Evolutionary conservation across 208 protist genomes (phyloP), one percentile per base, ranked within the genome.

Genomic region (Kentomonas sorsogonicus): DNA sequence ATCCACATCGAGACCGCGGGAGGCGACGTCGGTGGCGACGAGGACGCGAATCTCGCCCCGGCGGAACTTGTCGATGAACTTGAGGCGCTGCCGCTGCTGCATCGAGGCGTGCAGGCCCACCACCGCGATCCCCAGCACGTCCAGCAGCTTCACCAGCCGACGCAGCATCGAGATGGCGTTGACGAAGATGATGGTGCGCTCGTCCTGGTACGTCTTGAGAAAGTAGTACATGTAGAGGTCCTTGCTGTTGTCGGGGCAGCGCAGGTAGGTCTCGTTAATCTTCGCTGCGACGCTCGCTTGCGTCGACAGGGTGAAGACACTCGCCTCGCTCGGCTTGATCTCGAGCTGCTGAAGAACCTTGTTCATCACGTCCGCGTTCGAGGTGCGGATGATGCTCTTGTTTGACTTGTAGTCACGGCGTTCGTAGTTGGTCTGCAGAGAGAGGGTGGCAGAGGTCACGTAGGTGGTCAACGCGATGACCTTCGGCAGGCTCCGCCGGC

Each of bases 71-170:
- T 98, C 98, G 26, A 99, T 84, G 66, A 96, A 98, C 79, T 98
- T 98, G 6, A 99, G 80, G 48, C 98, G 89, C 81, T 98, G 94
- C 13, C 94, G 69, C 77, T 99, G 98, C 70, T 99, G 94, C 93
- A 99, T 98, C 9, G 91, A 75, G 43, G 96, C 96, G 67, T 99
- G 97, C 2, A 99, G 60, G 20, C 82, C 73, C 6, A 82, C 83
- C 13, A 85, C 80, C 29, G 81, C 64, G 18, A 96, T 80, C 1
- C 80, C 84, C 16, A 99, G 76, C 16, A 95, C 62, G 23, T 79
- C 77, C 15, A 99, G 53, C 6, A 98, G 52, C 53, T 95, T 88
- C 27, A 94, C 71, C n/a, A 99, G 61, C 23, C 96, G 84, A 20
- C 89, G 81, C 39, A 97, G 79, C 79, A 89, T 93, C 30, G 85